These are phyloP conservation scores for Fonsecaea erecta DNA, from an alignment of 2,329 filamentous ascomycete species.

Conservation along the genomic window DNA sequence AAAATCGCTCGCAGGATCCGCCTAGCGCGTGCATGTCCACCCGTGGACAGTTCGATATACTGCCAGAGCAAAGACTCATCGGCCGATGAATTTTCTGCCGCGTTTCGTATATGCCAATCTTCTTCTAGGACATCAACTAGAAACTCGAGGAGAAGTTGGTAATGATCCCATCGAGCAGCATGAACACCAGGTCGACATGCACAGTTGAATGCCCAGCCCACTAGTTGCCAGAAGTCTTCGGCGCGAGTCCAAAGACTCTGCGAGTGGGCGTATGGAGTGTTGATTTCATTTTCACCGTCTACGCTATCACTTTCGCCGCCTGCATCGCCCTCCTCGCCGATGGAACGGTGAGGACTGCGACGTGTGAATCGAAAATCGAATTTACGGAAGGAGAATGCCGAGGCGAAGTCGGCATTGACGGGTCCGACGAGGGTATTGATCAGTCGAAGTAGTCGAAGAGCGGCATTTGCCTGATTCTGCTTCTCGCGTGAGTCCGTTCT, in stretches of 20 bases:
- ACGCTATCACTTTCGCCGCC: constrained; percentile 44
- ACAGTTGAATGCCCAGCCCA: constrained; percentile 94
- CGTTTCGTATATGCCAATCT: constrained; percentile 46
- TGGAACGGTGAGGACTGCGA: constrained; percentile 3
- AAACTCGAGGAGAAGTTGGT: constrained; percentile 78
- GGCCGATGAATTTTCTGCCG: constrained; percentile 30
- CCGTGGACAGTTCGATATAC: constrained; percentile 45
- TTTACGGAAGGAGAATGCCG: constrained; percentile 71
- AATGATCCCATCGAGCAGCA: constrained; percentile 73
- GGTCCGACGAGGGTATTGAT: constrained; percentile 70
- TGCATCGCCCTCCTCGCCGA: constrained; percentile 40
- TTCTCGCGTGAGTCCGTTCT: constrained; percentile 67
- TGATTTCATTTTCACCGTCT: constrained; percentile 53
- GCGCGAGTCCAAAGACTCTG: constrained; percentile 75
- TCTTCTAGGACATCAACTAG: constrained; percentile 59
- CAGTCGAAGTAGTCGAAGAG: constrained; percentile 72
- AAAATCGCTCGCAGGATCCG: constrained; percentile 54
- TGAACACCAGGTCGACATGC: constrained; percentile 61
- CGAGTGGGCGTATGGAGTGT: constrained; percentile 64
- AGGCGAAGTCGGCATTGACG: constrained; percentile 68
- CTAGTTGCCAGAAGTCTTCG: constrained; percentile 83
- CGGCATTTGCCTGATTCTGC: constrained; percentile 66
- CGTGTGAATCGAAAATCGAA: constrained; percentile 34
- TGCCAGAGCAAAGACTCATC: constrained; percentile 50
- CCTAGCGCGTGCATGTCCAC: constrained; percentile 44